Evolutionary conservation across 1,139 yeast species (phyloP), one percentile per base, ranked within the genome.

Genomic region (Lodderomyces metapsilosis): DNA sequence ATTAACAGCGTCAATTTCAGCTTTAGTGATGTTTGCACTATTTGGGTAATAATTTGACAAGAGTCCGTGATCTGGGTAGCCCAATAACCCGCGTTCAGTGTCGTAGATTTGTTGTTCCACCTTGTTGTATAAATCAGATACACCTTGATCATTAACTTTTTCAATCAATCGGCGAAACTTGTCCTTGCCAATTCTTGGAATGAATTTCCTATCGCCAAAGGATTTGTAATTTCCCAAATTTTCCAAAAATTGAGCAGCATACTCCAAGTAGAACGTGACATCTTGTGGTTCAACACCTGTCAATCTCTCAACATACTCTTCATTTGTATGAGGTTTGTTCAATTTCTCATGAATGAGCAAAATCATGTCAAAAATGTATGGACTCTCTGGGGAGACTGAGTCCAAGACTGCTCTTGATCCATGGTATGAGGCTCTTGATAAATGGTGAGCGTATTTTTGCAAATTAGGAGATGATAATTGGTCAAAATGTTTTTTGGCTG

Each of bases 181-280:
- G 1, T 63, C 75, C 32, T 52, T 54, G 1, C 71, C 40, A 33
- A 87, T 55, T 37, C 78, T 67, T 30, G 96, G 96, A 50, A 88
- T 72, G 57, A 88, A 88, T 63, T 88, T 88, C 50, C 78, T 79
- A 63, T 88, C 96, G 48, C 96, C 96, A 63, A 88, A 88, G 1
- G 94, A 84, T 65, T 87, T 88, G 71, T 80, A 88, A 61, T 88
- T 88, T 48, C 96, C 96, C 57, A 84, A 71, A 61, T 88, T 88
- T 39, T 84, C 72, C 54, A 88, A 68, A 56, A 88, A 84, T 62
- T 87, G 95, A 23, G 91, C 78, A 7, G 88, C 81, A 54, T 87
- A 88, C 57, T 87, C 94, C 58, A 88, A 66, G 59, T 84, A 86
- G 15, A 62, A 60, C 22, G 63, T 58, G n/a, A 71, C 67, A 10